Evolutionary conservation across 257 asterid species (phyloP).

Genomic region (Linderniella brevidens): DNA sequence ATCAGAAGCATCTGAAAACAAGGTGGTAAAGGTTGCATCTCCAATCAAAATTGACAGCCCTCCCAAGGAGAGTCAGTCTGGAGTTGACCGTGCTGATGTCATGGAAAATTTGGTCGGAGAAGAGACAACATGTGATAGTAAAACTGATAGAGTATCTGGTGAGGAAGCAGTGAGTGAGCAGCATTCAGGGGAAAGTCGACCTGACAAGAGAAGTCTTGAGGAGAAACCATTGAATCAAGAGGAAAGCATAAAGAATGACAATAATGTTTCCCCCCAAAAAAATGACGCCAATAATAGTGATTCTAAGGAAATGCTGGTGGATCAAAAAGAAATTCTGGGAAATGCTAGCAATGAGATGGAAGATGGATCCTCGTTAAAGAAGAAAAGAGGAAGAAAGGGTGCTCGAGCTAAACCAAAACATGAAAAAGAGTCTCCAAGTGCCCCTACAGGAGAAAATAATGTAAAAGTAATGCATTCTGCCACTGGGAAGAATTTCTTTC

Average conservation of each 20-base stretch:
- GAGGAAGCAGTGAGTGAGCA: too few species aligned
- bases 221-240: conserved; percentile 9
- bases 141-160: too few species aligned
- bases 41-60: conserved; percentile 31
- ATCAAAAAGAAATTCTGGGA: conserved; percentile 15
- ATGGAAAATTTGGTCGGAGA: conserved; percentile 20
- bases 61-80: conserved; percentile 22
- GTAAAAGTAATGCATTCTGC: conserved; percentile 22
- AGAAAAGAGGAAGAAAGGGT: conserved; percentile 29
- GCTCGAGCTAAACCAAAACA: conserved; percentile 30
- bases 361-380: conserved; percentile 24
- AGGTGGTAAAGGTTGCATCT: conserved; percentile 30
- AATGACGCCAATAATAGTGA: conserved; percentile 35
- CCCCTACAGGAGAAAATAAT: conserved; percentile 29
- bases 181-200: not conserved
- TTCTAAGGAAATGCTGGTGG: conserved; percentile 22
- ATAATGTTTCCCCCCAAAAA: conserved; percentile 22
- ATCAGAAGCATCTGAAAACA: conserved; percentile 30
- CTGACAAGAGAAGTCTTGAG: not conserved
- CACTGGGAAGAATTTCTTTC: too few species aligned
- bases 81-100: not conserved
- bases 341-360: conserved; percentile 19
- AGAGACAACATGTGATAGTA: conserved; percentile 9
- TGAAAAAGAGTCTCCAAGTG: conserved; percentile 25
- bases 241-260: conserved; percentile 25